Percentiles rank a stretch among this genome's conserved stretches.
These are phyloP conservation scores for Marasmius oreades DNA, from an alignment of 1,284 basidiomycete species.

Conservation along the genomic window DNA sequence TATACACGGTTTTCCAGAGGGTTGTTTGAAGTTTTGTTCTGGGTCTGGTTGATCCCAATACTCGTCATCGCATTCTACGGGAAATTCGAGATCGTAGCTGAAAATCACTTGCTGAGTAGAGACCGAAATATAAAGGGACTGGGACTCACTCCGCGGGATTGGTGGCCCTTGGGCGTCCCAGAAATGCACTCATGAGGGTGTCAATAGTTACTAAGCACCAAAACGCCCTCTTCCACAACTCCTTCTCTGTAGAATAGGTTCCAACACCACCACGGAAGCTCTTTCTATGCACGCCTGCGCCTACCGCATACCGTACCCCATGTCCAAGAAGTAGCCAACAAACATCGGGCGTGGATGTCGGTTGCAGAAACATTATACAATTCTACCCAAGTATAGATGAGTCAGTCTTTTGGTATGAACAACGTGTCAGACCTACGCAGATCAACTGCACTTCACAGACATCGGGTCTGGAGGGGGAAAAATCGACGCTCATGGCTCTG, in stretches of 20 bases:
- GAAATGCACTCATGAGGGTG: constrained; percentile 47
- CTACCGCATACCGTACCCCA: neutral
- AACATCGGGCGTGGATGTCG: neutral
- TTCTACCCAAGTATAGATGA: neutral
- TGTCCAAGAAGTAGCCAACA: constrained; percentile 1
- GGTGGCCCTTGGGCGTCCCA: constrained; percentile 62
- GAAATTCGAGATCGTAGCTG: constrained; percentile 64
- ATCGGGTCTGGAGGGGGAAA: neutral
- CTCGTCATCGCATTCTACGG: constrained; percentile 69
- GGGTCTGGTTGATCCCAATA: constrained; percentile 53
- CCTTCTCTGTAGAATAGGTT: constrained; percentile 42
- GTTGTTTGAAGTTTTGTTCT: constrained; percentile 44
- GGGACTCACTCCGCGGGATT: constrained; percentile 61
- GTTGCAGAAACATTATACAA: constrained; percentile 1
- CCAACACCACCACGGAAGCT: neutral
- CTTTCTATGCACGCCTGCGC: neutral
- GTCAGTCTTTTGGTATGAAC: no score
- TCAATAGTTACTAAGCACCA: constrained; percentile 52
- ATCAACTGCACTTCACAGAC: constrained; percentile 1
- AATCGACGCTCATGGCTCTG: neutral
- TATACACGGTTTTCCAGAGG: constrained; percentile 44
- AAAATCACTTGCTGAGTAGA: neutral
- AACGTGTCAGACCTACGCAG: neutral
- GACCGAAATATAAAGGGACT: neutral
- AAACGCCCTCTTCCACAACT: constrained; percentile 69